Evolutionary conservation across 164 flowering plant species (phyloP), one percentile per base, ranked within the genome.

Genomic region (Euptelea pleiosperma): DNA sequence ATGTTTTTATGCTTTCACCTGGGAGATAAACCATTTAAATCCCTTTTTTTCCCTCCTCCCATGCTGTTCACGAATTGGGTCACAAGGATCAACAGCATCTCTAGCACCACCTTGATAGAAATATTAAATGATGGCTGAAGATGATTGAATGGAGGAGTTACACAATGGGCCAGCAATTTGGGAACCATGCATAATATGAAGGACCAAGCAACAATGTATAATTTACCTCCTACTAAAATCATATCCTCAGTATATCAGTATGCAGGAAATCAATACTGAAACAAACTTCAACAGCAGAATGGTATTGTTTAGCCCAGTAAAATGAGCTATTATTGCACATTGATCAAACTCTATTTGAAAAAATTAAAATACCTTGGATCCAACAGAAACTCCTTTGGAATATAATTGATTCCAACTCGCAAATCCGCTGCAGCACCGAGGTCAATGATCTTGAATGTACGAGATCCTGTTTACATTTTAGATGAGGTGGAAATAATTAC

Each of bases 341-440:
- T 22, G 35, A 34, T 30, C 40, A 46, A 43, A 22, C 10, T 12
- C 34, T 25, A 36, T 34, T 7, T 37, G 6, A 1, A n/a, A 25
- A 12, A 16, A 53, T 18, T 39, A 16, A 52, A 14, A 43, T 71
- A 93, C 98, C 98, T 89, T 43, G 97, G 98, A 55, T 93, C 98
- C 67, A 93, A 76, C 26, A 93, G 81, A 74, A 90, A 93, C 67
- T 93, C 99, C 63, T 93, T 93, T 1, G 97, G 97, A 58, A 90
- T 83, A 62, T 93, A 93, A 74, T 93, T 93, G 66, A 93, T 93
- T 25, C 99, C 97, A 11, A 93, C 99, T 82, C 97, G 74, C 66
- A 93, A 62, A 81, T 93, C 99, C 24, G 99, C 73, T 30, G 99
- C 97, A 60, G 96, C 99, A 48, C 99, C 99, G 51, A 93, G 95